A percentile compares a stretch with the other conserved stretches of the same genome.
Conservation (phyloP, 345 rosid genomes). For the Aquilaria yunnanensis region DNA sequence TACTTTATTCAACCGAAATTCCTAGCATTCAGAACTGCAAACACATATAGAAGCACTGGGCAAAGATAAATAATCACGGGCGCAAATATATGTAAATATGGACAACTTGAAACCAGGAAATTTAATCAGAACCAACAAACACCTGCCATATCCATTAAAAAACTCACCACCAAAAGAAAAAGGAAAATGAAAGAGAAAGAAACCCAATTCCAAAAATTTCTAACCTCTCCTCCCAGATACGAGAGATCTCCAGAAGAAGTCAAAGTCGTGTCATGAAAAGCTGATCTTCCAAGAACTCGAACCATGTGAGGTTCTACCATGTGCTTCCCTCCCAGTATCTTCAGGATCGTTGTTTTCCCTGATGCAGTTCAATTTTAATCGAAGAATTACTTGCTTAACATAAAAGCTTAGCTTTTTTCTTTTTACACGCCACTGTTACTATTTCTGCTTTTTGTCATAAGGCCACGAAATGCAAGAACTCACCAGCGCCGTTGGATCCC, state of each 20-base stretch:
- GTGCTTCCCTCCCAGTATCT: slow-evolving; percentile 96
- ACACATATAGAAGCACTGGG: too few relatives aligned
- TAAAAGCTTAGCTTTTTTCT: not conserved
- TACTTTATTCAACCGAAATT: too few relatives aligned
- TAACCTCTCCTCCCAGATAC: slow-evolving; percentile 97
- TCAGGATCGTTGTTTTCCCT: slow-evolving; percentile 93
- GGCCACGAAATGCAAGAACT: slow-evolving; percentile 3
- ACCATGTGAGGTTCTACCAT: slow-evolving; percentile 98
- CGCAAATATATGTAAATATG: too few relatives aligned
- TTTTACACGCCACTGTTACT: too few relatives aligned
- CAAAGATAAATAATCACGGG: too few relatives aligned
- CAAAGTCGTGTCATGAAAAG: slow-evolving; percentile 87
- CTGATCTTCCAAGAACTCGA: slow-evolving; percentile 76
- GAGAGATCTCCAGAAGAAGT: slow-evolving; percentile 87
- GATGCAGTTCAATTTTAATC: not conserved
- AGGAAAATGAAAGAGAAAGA: not conserved
- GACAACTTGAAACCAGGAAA: too few relatives aligned
- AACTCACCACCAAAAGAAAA: not conserved
- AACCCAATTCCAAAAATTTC: not conserved
- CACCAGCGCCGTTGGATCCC: slow-evolving; percentile 98
- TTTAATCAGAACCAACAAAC: too few relatives aligned
- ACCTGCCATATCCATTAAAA: not conserved
- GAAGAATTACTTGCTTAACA: not conserved
- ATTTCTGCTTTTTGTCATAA: too few relatives aligned
- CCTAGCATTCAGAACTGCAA: too few relatives aligned